phyloP scores from a whole-genome alignment of 306 rosid genomes.

The Prinsepia uniflora region DNA sequence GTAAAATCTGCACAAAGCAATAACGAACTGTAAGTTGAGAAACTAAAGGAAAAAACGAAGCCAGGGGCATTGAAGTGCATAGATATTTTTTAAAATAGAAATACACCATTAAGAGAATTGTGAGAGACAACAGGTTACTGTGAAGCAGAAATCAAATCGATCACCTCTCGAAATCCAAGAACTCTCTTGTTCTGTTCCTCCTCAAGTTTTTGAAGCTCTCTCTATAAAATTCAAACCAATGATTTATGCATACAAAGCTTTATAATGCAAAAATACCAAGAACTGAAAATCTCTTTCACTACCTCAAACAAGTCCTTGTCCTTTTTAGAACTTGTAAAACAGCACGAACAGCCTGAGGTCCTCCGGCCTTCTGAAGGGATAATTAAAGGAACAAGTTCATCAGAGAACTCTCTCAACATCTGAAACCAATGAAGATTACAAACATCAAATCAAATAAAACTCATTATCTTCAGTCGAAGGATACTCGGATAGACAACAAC shows the following conservation, averaged over 20 bases:
- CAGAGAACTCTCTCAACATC: constrained; percentile 58
- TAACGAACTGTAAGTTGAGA: constrained; percentile 22
- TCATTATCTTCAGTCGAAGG: constrained; percentile 6
- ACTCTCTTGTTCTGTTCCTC: constrained; percentile 66
- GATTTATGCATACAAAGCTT: constrained; percentile 5
- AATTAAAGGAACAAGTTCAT: constrained; percentile 63
- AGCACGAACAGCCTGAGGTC: constrained; percentile 49
- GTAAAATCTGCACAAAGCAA: constrained; percentile 67
- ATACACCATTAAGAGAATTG: constrained; percentile 78
- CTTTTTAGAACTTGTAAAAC: constrained; percentile 63
- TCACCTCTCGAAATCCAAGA: constrained; percentile 92
- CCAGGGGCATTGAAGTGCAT: constrained; percentile 19
- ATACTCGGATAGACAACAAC: constrained; percentile 12
- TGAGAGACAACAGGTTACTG: constrained; percentile 89
- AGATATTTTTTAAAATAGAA: constrained; percentile 38
- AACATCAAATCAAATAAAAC: not conserved
- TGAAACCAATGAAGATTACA: constrained; percentile 28
- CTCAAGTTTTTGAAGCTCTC: constrained; percentile 49
- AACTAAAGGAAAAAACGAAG: constrained; percentile 15
- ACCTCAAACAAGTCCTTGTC: constrained; percentile 79
- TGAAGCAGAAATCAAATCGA: constrained; percentile 96
- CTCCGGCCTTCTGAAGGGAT: constrained; percentile 53
- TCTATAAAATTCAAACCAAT: constrained; percentile 37
- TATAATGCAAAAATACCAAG: constrained; percentile 6
- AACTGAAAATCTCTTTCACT: constrained; percentile 6